phyloP scores from a whole-genome alignment of 208 protist genomes.

The Acanthamoeba comandoni region DNA sequence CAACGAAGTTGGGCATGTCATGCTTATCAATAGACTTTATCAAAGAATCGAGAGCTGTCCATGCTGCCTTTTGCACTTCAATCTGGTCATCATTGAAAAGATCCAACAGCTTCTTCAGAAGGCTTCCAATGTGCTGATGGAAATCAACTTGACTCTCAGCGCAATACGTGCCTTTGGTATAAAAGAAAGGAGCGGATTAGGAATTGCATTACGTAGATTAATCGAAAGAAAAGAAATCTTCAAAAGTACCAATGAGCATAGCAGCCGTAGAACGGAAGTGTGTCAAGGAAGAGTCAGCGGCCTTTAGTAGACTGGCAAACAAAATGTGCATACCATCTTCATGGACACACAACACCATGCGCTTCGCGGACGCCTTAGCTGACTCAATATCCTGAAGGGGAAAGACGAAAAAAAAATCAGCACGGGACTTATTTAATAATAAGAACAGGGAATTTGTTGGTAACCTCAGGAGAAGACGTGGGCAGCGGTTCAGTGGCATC shows the following conservation, averaged over 20 bases:
- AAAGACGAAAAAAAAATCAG: background rate
- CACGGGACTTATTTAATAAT: background rate
- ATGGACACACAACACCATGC: conserved; percentile 69
- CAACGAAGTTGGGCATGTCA: conserved; percentile 62
- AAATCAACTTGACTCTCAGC: conserved; percentile 36
- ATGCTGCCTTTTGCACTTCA: conserved; percentile 78
- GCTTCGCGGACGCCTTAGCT: conserved; percentile 54
- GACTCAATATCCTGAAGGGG: background rate
- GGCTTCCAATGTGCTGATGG: conserved; percentile 43
- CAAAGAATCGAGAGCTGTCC: conserved; percentile 70
- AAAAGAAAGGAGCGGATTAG: background rate
- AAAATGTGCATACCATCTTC: conserved; percentile 76
- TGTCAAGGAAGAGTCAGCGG: conserved; percentile 7
- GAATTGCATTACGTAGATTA: conserved; percentile 56
- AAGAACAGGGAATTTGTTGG: background rate
- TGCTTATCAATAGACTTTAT: conserved; percentile 78
- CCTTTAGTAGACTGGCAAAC: conserved; percentile 67
- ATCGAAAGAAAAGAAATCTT: conserved; percentile 2
- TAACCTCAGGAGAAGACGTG: conserved; percentile 7
- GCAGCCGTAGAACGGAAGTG: conserved; percentile 15
- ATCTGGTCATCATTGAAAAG: conserved; percentile 80
- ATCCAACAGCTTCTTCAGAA: conserved; percentile 76
- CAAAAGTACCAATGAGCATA: conserved; percentile 6
- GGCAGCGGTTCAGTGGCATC: conserved; percentile 76
- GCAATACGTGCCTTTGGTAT: conserved; percentile 70